Percentiles rank a stretch among this genome's conserved stretches.
phyloP scores from a whole-genome alignment of 768 basidiomycete species.

The Lentinula edodes region DNA sequence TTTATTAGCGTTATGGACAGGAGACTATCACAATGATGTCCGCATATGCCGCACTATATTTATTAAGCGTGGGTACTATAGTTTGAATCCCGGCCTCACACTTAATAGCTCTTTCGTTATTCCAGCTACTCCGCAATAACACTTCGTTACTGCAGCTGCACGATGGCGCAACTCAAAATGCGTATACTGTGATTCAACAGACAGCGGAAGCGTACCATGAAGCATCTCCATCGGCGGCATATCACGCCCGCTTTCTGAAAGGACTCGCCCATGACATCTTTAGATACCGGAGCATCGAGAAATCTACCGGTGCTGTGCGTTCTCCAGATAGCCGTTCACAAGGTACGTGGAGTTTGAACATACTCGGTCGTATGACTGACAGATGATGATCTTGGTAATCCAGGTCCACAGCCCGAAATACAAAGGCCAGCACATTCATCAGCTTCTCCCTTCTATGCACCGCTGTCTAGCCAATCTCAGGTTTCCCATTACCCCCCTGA shows the following conservation, averaged over 20 bases:
- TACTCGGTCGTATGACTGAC: not conserved
- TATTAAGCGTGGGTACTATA: constrained; percentile 54
- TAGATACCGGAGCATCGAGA: constrained; percentile 42
- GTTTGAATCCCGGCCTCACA: constrained; percentile 5
- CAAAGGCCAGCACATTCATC: constrained; percentile 1
- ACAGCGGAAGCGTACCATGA: constrained; percentile 78
- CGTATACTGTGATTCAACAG: constrained; percentile 57
- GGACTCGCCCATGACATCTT: constrained; percentile 59
- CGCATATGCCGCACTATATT: constrained; percentile 77
- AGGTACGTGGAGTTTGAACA: constrained; percentile 29
- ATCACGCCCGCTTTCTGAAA: constrained; percentile 76
- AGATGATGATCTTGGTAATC: not conserved
- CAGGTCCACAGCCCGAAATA: constrained; percentile 6
- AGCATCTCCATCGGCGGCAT: constrained; percentile 65
- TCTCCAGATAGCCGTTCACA: constrained; percentile 53
- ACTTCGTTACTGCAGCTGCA: constrained; percentile 51
- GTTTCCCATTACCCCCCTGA: not conserved
- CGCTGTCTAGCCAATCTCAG: not conserved
- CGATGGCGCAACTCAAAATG: constrained; percentile 57
- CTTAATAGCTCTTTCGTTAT: not conserved
- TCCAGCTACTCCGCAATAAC: constrained; percentile 64
- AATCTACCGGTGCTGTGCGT: constrained; percentile 26
- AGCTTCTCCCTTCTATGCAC: not conserved
- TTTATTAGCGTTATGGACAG: constrained; percentile 69
- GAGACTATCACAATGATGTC: constrained; percentile 84